Base-by-base conservation (phyloP, 2,329 filamentous ascomycete genomes). In the Cadophora sp. region DNA sequence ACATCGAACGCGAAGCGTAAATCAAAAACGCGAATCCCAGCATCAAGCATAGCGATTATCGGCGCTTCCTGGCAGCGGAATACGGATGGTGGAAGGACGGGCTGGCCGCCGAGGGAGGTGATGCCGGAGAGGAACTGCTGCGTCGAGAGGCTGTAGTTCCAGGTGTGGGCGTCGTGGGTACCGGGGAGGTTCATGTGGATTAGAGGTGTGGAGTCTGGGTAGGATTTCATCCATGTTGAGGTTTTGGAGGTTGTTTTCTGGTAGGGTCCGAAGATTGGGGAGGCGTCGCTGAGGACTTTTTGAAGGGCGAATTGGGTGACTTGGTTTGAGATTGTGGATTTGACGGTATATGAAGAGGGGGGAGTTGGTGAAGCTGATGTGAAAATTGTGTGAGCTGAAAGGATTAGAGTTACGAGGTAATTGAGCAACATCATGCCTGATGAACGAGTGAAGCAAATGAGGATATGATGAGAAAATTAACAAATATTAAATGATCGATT, bases 151-250 rank as follows among this genome's bases (percentile, higher is more conserved):
- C 77, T 80, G 72, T 85, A 86, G 73, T 85, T 85, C 84, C 84
- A 86, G 0, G 84, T 85, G 1, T 81, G 80, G 4, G 80, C 79
- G 72, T 86, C 84, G 75, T 86, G 84, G 4, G 79, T 81, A 1
- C 84, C 84, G 2, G 84, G 84, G 48, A 86, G 81, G 70, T 83
- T 85, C 74, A 86, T 79, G 22, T 82, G 82, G 2, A 81, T 78
- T 0, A 86, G 70, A 3, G 73, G 78, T 0, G 79, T 83, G 16
- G 77, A 68, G 69, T 86, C 83, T 1, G 79, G 73, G 50, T 83
- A 78, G 0, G 56, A 65, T 27, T 78, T 77, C 84, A 86, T 86
- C 84, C 84, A 85, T 51, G 75, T 75, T 2, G 81, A 73, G 4
- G 76, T 79, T 27, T 69, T 66, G 0, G 60, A 66, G 0, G 70